Evolutionary conservation across 1,284 basidiomycete genomes (phyloP).

Genomic region (Stereum hirsutum): DNA sequence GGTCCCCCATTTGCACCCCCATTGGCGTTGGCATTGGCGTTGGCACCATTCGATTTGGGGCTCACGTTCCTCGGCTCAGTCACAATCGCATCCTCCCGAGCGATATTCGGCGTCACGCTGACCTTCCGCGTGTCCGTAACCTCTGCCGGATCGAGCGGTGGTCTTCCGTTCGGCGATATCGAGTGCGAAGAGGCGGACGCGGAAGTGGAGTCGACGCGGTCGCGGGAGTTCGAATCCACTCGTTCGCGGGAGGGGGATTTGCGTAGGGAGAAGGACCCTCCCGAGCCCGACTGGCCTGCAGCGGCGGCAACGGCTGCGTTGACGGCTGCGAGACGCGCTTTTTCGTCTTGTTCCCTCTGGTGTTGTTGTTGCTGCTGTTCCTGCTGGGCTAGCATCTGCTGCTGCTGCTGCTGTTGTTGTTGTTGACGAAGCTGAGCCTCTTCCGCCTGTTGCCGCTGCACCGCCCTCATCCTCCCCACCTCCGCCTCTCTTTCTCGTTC

Average conservation of each 20-base stretch:
- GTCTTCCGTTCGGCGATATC: too few relatives aligned
- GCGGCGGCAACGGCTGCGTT: neutral
- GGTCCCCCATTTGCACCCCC: constrained; percentile 18
- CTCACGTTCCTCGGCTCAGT: constrained; percentile 1
- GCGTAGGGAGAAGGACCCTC: constrained; percentile 9
- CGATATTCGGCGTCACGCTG: constrained; percentile 11
- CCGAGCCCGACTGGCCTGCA: neutral
- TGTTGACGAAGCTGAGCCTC: constrained; percentile 29
- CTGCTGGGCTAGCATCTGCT: constrained; percentile 16
- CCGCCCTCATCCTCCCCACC: constrained; percentile 13
- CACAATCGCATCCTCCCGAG: constrained; percentile 7
- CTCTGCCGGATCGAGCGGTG: constrained; percentile 11
- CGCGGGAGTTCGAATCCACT: constrained; percentile 1
- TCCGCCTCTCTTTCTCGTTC: constrained; percentile 10
- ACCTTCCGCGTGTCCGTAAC: constrained; percentile 12
- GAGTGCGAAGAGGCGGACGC: constrained; percentile 7
- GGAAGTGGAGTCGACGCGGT: constrained; percentile 7
- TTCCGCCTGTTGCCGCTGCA: constrained; percentile 21
- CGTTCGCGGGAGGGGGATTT: constrained; percentile 8
- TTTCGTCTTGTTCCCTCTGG: constrained; percentile 13
- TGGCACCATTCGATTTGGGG: constrained; percentile 1
- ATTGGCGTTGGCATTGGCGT: neutral
- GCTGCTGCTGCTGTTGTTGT: constrained; percentile 15
- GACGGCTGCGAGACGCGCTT: constrained; percentile 16
- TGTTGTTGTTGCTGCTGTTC: constrained; percentile 13